Percentiles rank a stretch among this genome's conserved stretches.
Evolutionary conservation across 805 yeast species (phyloP).

Genomic region (Ascoidea tarda): DNA sequence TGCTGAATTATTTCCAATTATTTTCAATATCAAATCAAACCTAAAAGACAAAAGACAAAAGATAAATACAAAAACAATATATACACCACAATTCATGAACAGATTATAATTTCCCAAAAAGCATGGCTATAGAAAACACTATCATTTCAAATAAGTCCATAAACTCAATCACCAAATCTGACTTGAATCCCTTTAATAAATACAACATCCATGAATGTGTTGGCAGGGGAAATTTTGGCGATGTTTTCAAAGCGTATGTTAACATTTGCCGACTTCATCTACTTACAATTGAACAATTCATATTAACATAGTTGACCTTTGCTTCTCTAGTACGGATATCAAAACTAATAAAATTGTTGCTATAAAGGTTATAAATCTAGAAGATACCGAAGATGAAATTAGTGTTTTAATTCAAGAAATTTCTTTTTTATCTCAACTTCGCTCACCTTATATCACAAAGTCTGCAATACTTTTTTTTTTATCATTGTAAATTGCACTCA

Average conservation of each 20-base stretch:
- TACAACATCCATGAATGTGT: slow-evolving; percentile 38
- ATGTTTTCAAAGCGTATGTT: slow-evolving; percentile 51
- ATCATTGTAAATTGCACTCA: no score
- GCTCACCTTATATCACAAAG: slow-evolving; percentile 52
- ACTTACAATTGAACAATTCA: not conserved
- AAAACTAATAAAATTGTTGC: slow-evolving; percentile 40
- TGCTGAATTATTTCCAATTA: no score
- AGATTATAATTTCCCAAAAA: slow-evolving; percentile 1
- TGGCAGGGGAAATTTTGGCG: slow-evolving; percentile 82
- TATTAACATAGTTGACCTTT: not conserved
- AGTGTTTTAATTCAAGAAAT: slow-evolving; percentile 64
- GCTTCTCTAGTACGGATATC: slow-evolving; percentile 9
- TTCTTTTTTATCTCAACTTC: slow-evolving; percentile 51
- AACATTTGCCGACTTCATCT: no score
- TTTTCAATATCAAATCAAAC: no score
- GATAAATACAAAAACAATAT: no score
- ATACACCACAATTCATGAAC: not conserved
- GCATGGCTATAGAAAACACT: slow-evolving; percentile 3
- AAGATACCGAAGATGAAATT: slow-evolving; percentile 65
- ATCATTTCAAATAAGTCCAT: not conserved
- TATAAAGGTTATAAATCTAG: slow-evolving; percentile 74
- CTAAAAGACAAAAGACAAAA: no score
- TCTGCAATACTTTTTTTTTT: not conserved
- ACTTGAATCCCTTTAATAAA: slow-evolving; percentile 14
- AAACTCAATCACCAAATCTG: not conserved